Base-by-base conservation (phyloP, 306 rosid species). In the Prosopis cineraria region DNA sequence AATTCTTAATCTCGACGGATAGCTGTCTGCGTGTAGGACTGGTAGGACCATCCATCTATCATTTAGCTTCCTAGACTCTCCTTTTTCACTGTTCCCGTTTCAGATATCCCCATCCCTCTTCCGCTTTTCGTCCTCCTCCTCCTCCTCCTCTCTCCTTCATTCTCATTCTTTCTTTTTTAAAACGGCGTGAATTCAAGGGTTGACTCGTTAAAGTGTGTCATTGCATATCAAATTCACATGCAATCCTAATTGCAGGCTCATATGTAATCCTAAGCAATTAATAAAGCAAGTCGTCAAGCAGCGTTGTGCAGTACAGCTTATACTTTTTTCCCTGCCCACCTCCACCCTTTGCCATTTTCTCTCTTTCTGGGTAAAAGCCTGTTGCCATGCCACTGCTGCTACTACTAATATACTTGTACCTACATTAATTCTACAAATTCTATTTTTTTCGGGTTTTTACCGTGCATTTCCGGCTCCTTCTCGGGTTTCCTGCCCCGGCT, bases 291-390 rank as follows among this genome's bases (percentile, higher is more conserved):
- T 11, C n/a, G 27, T 68, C 36, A 39, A 68, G 47, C 27, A 50
- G 55, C 9, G 33, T 77, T 25, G 44, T 77, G 74, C 58, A 52
- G 67, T 65, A 34, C 68, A 77, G 80, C 80, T 77, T 52, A 67
- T 67, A 48, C 10, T 16, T 50, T n/a, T 45, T 16, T 16, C 25
- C 19, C 25, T 17, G 56, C 19, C 56, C 56, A 48, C 19, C 24
- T 48, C 56, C 56, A 48, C 22, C 17, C 56, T 48, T 48, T 17
- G 3, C 56, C 24, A 6, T 65, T 47, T 65, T 76, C 73, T 3
- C 39, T 76, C 73, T 31, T 47, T 27, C 37, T 76, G 72, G 39
- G 6, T 64, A 64, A 64, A 75, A 64, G 7, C 13, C 31, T 20
- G 13, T 43, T n/a, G n/a, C n/a, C n/a, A n/a, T n/a, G n/a, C n/a